phyloP scores from a whole-genome alignment of 2,329 filamentous ascomycete genomes.

The Fusarium continuum region DNA sequence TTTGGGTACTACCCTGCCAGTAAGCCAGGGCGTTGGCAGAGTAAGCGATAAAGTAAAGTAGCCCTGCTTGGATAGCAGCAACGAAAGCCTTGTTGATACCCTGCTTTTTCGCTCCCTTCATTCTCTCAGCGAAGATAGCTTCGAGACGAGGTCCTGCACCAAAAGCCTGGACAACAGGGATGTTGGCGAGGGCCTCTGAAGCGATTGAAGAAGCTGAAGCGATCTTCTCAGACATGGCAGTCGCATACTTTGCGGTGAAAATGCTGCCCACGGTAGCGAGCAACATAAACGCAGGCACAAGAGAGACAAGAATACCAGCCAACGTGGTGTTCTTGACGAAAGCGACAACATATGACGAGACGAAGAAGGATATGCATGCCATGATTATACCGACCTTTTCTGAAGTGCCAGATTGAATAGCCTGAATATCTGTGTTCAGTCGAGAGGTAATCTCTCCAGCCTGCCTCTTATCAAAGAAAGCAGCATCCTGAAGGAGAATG shows the following conservation, averaged over 20 bases:
- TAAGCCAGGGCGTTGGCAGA: constrained; percentile 73
- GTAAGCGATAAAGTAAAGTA: constrained; percentile 74
- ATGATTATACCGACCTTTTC: constrained; percentile 76
- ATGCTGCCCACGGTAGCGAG: constrained; percentile 65
- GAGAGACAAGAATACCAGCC: constrained; percentile 69
- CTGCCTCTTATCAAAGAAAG: constrained; percentile 70
- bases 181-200: constrained; percentile 67
- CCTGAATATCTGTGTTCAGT: constrained; percentile 71
- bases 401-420: constrained; percentile 72
- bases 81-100: constrained; percentile 67
- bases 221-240: constrained; percentile 61
- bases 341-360: constrained; percentile 72
- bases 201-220: constrained; percentile 69
- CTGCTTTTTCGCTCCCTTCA: constrained; percentile 59
- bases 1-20: constrained; percentile 70
- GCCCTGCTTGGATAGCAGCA: constrained; percentile 66
- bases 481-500: constrained; percentile 67
- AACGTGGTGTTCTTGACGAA: constrained; percentile 71
- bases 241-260: constrained; percentile 62
- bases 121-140: constrained; percentile 63
- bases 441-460: constrained; percentile 71
- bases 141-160: constrained; percentile 68
- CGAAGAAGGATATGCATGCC: constrained; percentile 69
- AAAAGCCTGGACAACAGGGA: constrained; percentile 71
- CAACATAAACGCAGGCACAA: constrained; percentile 70